Evolutionary conservation across 2,329 filamentous ascomycete species (phyloP), one percentile per base, ranked within the genome.

Genomic region (Trichoderma atroviride): DNA sequence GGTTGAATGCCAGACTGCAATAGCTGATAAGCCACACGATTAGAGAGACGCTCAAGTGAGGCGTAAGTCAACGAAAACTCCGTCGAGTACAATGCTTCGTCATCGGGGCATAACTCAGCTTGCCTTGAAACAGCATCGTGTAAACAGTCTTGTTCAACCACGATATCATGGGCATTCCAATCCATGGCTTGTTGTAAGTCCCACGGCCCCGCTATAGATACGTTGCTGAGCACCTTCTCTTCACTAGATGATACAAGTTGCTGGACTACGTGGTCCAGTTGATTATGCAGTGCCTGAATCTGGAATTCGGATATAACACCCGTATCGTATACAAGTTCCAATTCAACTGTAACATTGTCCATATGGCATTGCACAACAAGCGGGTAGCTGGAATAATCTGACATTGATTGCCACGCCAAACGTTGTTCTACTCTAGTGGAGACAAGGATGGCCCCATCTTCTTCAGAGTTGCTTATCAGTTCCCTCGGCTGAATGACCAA

Each of bases 311-410:
- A 60, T 29, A 64, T 22, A 35, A 55, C 11, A 11, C 35, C 37
- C 10, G 59, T 19, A 64, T 69, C 58, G 14, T 69, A 69, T 16
- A 66, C 33, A 22, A 65, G 52, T 50, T 57, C 60, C 5, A 69
- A 33, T 4, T 69, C 68, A 13, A 55, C 55, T 3, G 13, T 60
- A 22, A 55, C 53, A 24, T 69, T n/a, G 4, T 58, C 53, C 33
- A 69, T n/a, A 22, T 66, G 61, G 33, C 60, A 65, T 50, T 66
- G 68, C 1, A 69, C 35, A 14, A 59, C 37, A 16, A 69, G 57
- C 3, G 68, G 61, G 27, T 66, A 69, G 53, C 50, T 59, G 55
- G 35, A 69, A 43, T 69, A 69, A 31, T 55, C 56, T 24, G 50
- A 22, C 53, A 63, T 69, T 13, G 67, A 63, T 37, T 47, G 35